Evolutionary conservation across 306 rosid species (phyloP), one percentile per base, ranked within the genome.

Genomic region (Quercus suber): DNA sequence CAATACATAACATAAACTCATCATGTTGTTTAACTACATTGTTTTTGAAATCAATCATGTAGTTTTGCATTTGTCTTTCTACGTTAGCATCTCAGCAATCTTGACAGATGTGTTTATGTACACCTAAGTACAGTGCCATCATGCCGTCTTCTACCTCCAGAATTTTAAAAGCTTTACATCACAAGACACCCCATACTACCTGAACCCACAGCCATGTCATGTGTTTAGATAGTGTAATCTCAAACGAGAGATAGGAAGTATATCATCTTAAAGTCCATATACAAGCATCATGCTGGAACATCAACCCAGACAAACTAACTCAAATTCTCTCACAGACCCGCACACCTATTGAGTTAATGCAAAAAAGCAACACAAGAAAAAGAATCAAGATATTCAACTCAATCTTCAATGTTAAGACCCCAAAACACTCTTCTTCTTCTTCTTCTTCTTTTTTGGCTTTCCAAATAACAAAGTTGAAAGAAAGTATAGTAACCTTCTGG

Each of bases 401-500:
- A 30, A 15, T 30, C 37, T 28, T 63, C 69, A 63, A 63, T 14
- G 28, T 59, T 59, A 23, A 59, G 67, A 59, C 31, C 67, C 33
- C 67, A 12, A 59, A 49, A 59, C 30, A 23, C 33, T 23, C 5
- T 3, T 49, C 53, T 49, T 4, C 5, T 12, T 4, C 43, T 31
- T 45, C 28, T 21, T n/a, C n/a, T n/a, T n/a, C n/a, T n/a, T n/a
- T n/a, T n/a, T n/a, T n/a, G n/a, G n/a, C n/a, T n/a, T n/a, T n/a
- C n/a, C 3, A 20, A 63, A 28, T 1, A 19, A 15, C 20, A 63
- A 63, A 28, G 11, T 19, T 17, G 2, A 9, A 74, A 69, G 19
- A 74, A 56, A 14, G 57, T 0, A 64, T 28, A 73, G n/a, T 6
- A 23, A 93, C 98, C 98, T 87, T 88, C 87, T 19, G 88, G 37